A percentile compares a stretch with the other conserved stretches of the same genome.
Conservation (phyloP, 2,329 filamentous ascomycete species). For the Tolypocladium album region DNA sequence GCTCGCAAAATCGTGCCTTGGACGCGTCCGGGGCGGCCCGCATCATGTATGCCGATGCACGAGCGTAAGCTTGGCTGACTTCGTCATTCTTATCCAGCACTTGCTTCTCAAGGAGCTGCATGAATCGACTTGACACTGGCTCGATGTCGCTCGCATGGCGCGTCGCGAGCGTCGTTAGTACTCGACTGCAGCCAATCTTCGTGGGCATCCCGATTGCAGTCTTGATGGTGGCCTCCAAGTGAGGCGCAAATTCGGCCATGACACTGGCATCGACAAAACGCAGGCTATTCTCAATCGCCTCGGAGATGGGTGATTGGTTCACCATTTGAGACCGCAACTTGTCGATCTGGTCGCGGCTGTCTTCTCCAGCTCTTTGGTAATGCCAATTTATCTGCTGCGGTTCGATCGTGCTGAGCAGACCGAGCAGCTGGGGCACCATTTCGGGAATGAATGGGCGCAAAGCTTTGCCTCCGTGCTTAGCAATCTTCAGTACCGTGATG, state of each 20-base stretch:
- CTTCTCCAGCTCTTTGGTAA: constrained; percentile 78
- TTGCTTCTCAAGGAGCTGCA: constrained; percentile 69
- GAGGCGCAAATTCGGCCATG: constrained; percentile 64
- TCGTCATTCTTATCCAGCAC: constrained; percentile 89
- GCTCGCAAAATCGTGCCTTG: constrained; percentile 39
- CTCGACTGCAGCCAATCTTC: constrained; percentile 81
- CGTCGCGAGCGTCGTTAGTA: constrained; percentile 76
- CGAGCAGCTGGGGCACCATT: constrained; percentile 72
- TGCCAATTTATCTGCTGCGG: constrained; percentile 85
- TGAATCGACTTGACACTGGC: constrained; percentile 63
- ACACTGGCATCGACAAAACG: constrained; percentile 69
- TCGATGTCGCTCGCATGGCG: constrained; percentile 65
- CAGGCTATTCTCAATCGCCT: constrained; percentile 81
- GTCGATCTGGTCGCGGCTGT: constrained; percentile 84
- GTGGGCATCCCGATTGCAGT: constrained; percentile 82
- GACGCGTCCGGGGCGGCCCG: constrained; percentile 40
- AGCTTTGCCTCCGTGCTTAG: constrained; percentile 76
- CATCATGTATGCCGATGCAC: constrained; percentile 75
- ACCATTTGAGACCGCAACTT: constrained; percentile 74
- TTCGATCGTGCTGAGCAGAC: constrained; percentile 77
- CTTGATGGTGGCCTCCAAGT: constrained; percentile 70
- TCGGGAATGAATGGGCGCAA: constrained; percentile 72
- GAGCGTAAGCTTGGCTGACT: constrained; percentile 80
- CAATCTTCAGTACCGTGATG: constrained; percentile 75
- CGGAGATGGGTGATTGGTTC: constrained; percentile 78